These are phyloP conservation scores for Cladosporium sp. DNA, from an alignment of 2,329 filamentous ascomycete genomes.

Conservation along the genomic window DNA sequence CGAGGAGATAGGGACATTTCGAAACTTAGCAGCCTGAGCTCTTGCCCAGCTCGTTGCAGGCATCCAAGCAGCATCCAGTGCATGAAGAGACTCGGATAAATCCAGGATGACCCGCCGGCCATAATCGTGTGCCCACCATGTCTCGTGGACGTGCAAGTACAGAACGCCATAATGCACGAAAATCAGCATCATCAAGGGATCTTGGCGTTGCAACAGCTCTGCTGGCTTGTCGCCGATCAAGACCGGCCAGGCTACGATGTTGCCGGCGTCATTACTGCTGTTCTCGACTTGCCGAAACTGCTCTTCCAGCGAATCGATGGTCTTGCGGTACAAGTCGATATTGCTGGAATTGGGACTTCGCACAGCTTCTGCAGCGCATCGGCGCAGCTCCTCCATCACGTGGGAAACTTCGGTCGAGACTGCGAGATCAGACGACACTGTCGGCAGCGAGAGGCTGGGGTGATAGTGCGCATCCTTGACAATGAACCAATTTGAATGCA, in stretches of 20 bases:
- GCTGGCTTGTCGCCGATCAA: neutral
- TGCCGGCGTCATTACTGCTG: neutral
- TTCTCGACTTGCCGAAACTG: neutral
- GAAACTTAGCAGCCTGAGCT: neutral
- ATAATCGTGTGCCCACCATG: constrained; percentile 5
- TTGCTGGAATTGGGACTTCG: neutral
- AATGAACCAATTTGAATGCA: neutral
- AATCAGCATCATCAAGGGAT: constrained; percentile 8
- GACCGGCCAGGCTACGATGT: neutral
- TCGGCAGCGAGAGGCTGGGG: neutral
- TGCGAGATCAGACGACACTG: neutral
- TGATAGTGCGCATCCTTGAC: constrained; percentile 1
- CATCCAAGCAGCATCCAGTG: constrained; percentile 6
- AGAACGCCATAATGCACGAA: constrained; percentile 8
- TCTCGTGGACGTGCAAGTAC: neutral
- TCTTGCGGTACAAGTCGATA: neutral
- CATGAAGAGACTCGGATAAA: neutral
- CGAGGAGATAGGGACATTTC: no score
- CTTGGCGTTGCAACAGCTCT: neutral
- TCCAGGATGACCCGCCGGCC: constrained; percentile 3
- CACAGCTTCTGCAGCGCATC: neutral
- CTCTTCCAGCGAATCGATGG: neutral
- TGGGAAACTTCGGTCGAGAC: neutral
- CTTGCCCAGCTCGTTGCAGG: constrained; percentile 7
- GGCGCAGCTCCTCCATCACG: constrained; percentile 1